phyloP scores from a whole-genome alignment of 2,329 filamentous ascomycete species.

The Chaetomium sp. region DNA sequence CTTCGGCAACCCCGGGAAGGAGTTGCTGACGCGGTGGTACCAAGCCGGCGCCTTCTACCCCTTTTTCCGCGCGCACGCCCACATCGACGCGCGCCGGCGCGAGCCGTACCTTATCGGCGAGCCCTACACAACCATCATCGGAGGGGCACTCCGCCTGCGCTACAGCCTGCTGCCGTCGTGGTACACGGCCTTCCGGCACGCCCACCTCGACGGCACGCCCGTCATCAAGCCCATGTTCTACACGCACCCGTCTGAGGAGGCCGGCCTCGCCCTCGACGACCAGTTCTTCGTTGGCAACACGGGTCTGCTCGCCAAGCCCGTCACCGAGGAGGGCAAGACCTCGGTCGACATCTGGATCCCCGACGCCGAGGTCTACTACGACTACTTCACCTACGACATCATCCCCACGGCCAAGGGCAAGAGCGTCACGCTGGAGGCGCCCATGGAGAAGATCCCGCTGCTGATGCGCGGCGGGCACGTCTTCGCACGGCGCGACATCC shows the following conservation, averaged over 20 bases:
- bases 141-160: constrained; percentile 81
- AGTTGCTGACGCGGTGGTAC: constrained; percentile 92
- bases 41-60: constrained; percentile 96
- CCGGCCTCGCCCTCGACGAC: constrained; percentile 85
- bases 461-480: constrained; percentile 94
- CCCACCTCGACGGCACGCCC: constrained; percentile 78
- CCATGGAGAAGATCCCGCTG: constrained; percentile 83
- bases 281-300: constrained; percentile 90
- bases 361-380: constrained; percentile 87
- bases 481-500: constrained; percentile 84
- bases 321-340: constrained; percentile 74
- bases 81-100: constrained; percentile 91
- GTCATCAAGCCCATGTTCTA: constrained; percentile 93
- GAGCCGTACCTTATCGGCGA: constrained; percentile 89
- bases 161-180: constrained; percentile 89
- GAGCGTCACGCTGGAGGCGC: constrained; percentile 69
- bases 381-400: constrained; percentile 87
- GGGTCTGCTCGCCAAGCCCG: constrained; percentile 89
- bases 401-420: constrained; percentile 71
- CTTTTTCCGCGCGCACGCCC: constrained; percentile 95
- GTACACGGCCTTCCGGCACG: constrained; percentile 96
- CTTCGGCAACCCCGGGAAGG: constrained; percentile 94
- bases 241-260: constrained; percentile 82
- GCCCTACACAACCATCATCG: constrained; percentile 83
- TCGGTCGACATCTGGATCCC: constrained; percentile 82